phyloP scores from a whole-genome alignment of 495 filamentous ascomycete genomes.

The Tuber aestivum region DNA sequence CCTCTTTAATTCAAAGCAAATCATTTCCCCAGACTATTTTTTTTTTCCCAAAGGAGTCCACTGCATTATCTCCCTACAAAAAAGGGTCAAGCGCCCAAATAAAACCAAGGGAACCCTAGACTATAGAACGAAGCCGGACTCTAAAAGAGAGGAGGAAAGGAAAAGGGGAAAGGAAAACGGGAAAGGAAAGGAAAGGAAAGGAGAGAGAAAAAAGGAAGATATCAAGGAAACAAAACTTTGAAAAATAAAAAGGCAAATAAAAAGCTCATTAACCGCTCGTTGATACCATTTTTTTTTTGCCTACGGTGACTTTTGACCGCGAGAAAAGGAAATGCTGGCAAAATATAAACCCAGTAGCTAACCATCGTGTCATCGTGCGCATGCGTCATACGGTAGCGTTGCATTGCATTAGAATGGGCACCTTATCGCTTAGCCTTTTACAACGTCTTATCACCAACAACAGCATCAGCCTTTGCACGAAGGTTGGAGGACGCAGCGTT shows the following conservation, averaged over 20 bases:
- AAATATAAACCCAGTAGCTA: background rate
- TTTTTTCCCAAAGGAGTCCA: constrained; percentile 15
- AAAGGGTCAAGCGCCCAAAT: constrained; percentile 17
- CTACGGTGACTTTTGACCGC: background rate
- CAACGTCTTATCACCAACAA: constrained; percentile 54
- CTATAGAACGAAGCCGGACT: constrained; percentile 28
- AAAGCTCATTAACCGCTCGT: background rate
- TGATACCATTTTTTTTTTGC: background rate
- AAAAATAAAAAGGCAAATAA: background rate
- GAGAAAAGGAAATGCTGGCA: background rate
- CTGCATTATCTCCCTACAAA: constrained; percentile 33
- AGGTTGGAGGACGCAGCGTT: constrained; percentile 77
- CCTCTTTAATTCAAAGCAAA: constrained; percentile 1
- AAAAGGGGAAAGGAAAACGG: background rate
- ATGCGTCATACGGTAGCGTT: background rate
- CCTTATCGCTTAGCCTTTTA: constrained; percentile 25
- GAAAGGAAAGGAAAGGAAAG: background rate
- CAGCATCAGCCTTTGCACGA: constrained; percentile 79
- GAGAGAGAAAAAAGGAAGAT: background rate
- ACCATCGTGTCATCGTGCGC: constrained; percentile 14
- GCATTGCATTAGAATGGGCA: background rate
- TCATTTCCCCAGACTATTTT: constrained; percentile 6
- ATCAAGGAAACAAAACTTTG: background rate
- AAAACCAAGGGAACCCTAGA: constrained; percentile 21
- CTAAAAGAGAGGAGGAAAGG: constrained; percentile 18